These are phyloP conservation scores for Penicillium pulvis DNA, from an alignment of 495 filamentous ascomycete species.

Conservation along the genomic window DNA sequence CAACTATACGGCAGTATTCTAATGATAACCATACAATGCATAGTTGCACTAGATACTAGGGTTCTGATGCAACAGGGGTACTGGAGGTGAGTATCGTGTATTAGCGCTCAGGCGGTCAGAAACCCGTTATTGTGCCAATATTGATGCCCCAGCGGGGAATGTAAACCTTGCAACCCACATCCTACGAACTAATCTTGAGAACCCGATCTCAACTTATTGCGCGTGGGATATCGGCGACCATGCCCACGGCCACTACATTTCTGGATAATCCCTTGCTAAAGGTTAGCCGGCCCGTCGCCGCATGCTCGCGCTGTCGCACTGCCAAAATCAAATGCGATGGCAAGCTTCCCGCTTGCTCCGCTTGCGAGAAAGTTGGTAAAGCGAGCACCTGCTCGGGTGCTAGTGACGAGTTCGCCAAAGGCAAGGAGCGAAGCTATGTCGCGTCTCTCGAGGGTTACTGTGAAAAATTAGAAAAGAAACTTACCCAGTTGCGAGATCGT, in stretches of 20 bases:
- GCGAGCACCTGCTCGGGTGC: slow-evolving; percentile 85
- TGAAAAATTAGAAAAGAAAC: slow-evolving; percentile 77
- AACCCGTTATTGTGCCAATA: background rate
- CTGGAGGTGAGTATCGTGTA: background rate
- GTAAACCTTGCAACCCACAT: background rate
- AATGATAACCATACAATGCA: background rate
- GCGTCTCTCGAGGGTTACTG: slow-evolving; percentile 86
- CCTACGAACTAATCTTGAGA: too few relatives aligned
- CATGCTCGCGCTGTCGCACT: slow-evolving; percentile 86
- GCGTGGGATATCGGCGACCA: slow-evolving; percentile 9
- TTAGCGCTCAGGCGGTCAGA: background rate
- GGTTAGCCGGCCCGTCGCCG: slow-evolving; percentile 88
- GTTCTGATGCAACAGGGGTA: background rate
- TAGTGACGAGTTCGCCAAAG: slow-evolving; percentile 89
- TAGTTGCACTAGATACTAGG: background rate
- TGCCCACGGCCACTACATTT: slow-evolving; percentile 40
- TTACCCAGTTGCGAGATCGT: slow-evolving; percentile 57
- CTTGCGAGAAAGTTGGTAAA: slow-evolving; percentile 83
- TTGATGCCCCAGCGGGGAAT: background rate
- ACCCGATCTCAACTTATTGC: background rate
- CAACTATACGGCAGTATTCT: too few relatives aligned
- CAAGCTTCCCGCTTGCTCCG: slow-evolving; percentile 89
- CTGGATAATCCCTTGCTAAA: slow-evolving; percentile 78
- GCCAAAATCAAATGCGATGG: slow-evolving; percentile 97
- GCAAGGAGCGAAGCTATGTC: slow-evolving; percentile 94